A percentile compares a stretch with the other conserved stretches of the same genome.
These are phyloP conservation scores for Fusarium concolor DNA, from an alignment of 2,329 filamentous ascomycete species.

Conservation along the genomic window DNA sequence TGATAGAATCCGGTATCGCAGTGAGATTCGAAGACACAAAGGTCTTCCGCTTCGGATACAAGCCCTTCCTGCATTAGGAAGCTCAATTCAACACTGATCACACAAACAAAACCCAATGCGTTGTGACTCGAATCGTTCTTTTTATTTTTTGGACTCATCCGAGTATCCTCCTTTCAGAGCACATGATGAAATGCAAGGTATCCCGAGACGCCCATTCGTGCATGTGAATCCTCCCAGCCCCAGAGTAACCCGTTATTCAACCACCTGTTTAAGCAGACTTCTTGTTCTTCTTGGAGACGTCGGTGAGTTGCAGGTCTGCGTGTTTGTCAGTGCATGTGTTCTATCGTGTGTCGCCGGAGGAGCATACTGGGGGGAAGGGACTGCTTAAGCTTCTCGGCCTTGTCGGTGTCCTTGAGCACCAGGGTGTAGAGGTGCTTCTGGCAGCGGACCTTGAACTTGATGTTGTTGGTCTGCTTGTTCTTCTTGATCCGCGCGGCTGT, in stretches of 20 bases:
- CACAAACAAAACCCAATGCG: background rate
- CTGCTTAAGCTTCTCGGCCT: slow-evolving; percentile 99
- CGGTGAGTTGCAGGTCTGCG: slow-evolving; percentile 64
- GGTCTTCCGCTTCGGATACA: slow-evolving; percentile 42
- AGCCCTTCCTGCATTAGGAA: slow-evolving; percentile 41
- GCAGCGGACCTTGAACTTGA: slow-evolving; percentile 99
- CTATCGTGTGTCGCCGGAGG: slow-evolving; percentile 8
- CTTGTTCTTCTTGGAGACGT: slow-evolving; percentile 66
- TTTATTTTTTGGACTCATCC: slow-evolving; percentile 52
- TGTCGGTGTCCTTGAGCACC: slow-evolving; percentile 97
- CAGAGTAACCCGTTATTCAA: slow-evolving; percentile 45
- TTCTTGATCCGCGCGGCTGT: slow-evolving; percentile 94
- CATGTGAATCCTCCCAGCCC: slow-evolving; percentile 52
- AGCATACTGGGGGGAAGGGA: slow-evolving; percentile 93
- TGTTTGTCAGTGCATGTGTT: slow-evolving; percentile 22
- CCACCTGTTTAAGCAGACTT: slow-evolving; percentile 43
- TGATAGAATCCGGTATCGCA: slow-evolving; percentile 46
- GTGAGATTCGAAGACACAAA: slow-evolving; percentile 35
- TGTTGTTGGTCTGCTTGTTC: slow-evolving; percentile 88
- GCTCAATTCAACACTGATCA: slow-evolving; percentile 23
- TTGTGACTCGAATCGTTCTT: slow-evolving; percentile 53
- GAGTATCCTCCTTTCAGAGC: slow-evolving; percentile 54
- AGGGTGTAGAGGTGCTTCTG: slow-evolving; percentile 96
- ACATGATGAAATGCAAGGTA: slow-evolving; percentile 64
- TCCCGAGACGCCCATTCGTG: slow-evolving; percentile 67